Evolutionary conservation across 164 flowering plant genomes (phyloP), one percentile per base, ranked within the genome.

Genomic region (Vitis vinifera): DNA sequence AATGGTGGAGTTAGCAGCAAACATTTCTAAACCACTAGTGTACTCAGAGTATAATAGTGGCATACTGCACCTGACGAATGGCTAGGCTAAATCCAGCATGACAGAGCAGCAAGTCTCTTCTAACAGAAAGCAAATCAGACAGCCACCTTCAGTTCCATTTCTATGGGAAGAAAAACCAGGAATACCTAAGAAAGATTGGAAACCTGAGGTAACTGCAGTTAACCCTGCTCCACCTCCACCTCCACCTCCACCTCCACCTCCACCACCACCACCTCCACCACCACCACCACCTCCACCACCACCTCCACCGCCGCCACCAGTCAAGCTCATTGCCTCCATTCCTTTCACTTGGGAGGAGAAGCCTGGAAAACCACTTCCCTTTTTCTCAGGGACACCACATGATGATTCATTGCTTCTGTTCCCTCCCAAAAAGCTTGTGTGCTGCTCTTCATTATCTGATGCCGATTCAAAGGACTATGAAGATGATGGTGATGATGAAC

Each of bases 101-200:
- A 80, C 30, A 59, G 86, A 79, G 62, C 63, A n/a, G 44, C 78
- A 71, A 48, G 59, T 30, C n/a, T 61, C 57, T 4, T 27, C 30
- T 16, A 76, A 59, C 16, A 72, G 65, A 48, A 77, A 75, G 80
- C 73, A 60, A 53, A 65, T 75, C 37, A 77, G 80, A 66, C 79
- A 85, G 62, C 81, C 78, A n/a, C 83, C 82, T 59, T 74, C 93
- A 9, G 77, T 91, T 63, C 98, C 98, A 12, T 94, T 94, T 70
- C 78, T 85, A 1, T 91, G 97, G 98, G 96, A 94, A 76, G 88
- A 68, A 61, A 84, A 68, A 80, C 98, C 98, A 17, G 98, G 98
- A 37, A 81, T 71, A 23, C 91, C 97, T 14, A 90, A 86, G 71
- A 82, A 79, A 51, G 80, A 82, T 51, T 91, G 97, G 97, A 87